Base-by-base conservation (phyloP, 176 grass and related monocot species). In the Aegilops tauschii region DNA sequence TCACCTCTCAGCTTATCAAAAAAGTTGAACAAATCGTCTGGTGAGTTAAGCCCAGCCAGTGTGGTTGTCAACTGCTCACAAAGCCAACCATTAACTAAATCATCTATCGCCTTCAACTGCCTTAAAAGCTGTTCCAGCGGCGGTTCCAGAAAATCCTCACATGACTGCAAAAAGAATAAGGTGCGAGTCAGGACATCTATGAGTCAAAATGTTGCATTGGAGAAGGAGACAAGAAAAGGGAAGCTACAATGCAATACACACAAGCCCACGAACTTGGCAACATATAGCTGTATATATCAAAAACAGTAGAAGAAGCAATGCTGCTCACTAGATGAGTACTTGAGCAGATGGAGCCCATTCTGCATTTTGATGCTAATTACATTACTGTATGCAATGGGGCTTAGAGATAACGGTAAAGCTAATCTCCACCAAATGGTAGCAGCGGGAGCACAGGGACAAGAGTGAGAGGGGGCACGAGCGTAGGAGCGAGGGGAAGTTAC, bases 11-110 rank as follows among this genome's bases (percentile, higher is more conserved):
- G 49, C 80, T 98, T 94, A 68, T 94, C 90, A 4, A 98, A 98
- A 69, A 96, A 94, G 44, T 98, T 94, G 83, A 98, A 96, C 61
- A 99, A 35, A 78, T 94, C 94, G 78, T 99, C 92, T 17, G 97
- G 89, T 25, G 97, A 96, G 65, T 23, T 94, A 27, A 94, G 85
- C 4, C 50, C 27, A 32, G 80, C 89, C 17, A 98, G 82, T 27
- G 81, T 73, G 32, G 31, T 89, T 50, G 88, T 94, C 63, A 94
- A 45, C 56, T 98, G 89, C 65, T 92, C 80, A 61, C 84, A 87
- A 36, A 99, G 76, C 94, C 90, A 94, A 73, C 86, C 88, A 62
- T 91, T 72, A 68, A 76, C 80, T 44, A 89, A 81, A 58, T 50
- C 54, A 73, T 92, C 87, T 5, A 94, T 81, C 11, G 77, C 88